Evolutionary conservation across 176 grass and related monocot genomes (phyloP), one percentile per base, ranked within the genome.

Genomic region (Microstegium vimineum): DNA sequence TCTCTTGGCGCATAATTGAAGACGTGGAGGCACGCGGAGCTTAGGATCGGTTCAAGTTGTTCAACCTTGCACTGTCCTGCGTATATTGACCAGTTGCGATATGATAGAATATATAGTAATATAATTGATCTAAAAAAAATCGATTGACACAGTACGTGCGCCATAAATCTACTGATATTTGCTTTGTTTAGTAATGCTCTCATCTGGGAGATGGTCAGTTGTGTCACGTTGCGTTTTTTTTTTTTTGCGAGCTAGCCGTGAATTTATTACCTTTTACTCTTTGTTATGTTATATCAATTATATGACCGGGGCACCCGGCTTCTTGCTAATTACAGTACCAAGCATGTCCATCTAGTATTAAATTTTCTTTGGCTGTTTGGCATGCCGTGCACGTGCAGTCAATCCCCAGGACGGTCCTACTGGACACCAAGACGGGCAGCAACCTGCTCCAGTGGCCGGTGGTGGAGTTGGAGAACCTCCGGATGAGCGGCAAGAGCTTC

Each of bases 361-460:
- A 11, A 5, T 27, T 45, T 27, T n/a, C n/a, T n/a, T n/a, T n/a
- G n/a, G n/a, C n/a, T n/a, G n/a, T n/a, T 9, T 18, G 0, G 20
- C 62, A 23, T 14, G 2, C 10, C 60, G 0, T 38, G 64, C 41
- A 36, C 66, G 0, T 16, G 83, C 82, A 99, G 96, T 68, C 85
- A 6, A 56, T 99, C 52, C 96, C 96, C 3, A 93, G 93, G 74
- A 90, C 93, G 5, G 49, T 99, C 46, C 73, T 88, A 11, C 71
- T 91, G 35, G 93, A 99, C 82, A 86, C 76, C 41, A 92, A 92
- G 81, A 99, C 93, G 1, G 91, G 93, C 32, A 92, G 28, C 64
- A 94, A 92, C 64, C 89, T 99, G 20, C 79, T 99, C 18, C 92
- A 92, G 62, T 98, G 95, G 95, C 95, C 95, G 2, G 92, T 98